Conservation (phyloP, 164 flowering plant species). For the Buxus sempervirens region DNA sequence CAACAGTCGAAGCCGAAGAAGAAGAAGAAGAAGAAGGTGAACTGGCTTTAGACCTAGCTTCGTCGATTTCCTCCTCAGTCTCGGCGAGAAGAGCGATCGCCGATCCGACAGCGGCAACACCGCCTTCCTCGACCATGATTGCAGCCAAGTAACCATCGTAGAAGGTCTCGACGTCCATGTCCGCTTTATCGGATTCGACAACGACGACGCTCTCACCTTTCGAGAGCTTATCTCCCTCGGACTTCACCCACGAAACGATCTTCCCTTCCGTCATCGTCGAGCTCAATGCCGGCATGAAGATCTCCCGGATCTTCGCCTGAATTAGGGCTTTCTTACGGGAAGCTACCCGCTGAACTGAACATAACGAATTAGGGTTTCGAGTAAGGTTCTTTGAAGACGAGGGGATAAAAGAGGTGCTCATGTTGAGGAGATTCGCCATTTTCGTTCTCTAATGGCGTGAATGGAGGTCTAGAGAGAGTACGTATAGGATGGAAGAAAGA, state of each 20-base stretch:
- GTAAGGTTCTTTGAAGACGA: slow-evolving; percentile 34
- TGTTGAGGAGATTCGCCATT: slow-evolving; percentile 51
- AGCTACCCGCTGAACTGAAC: neutral
- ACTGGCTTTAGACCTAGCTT: slow-evolving; percentile 51
- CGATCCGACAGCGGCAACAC: slow-evolving; percentile 95
- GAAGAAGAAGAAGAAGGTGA: slow-evolving; percentile 18
- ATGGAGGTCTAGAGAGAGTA: neutral
- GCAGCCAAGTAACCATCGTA: slow-evolving; percentile 92
- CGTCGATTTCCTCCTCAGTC: slow-evolving; percentile 76
- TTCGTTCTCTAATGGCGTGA: neutral
- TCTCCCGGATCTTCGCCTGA: slow-evolving; percentile 87
- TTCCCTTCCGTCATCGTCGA: slow-evolving; percentile 99
- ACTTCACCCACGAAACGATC: slow-evolving; percentile 86
- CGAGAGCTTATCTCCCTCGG: slow-evolving; percentile 86
- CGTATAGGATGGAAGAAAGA: neutral
- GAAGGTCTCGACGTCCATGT: slow-evolving; percentile 98
- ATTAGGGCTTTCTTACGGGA: slow-evolving; percentile 17
- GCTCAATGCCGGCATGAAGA: slow-evolving; percentile 98
- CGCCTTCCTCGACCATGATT: slow-evolving; percentile 90
- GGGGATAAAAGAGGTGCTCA: slow-evolving; percentile 51
- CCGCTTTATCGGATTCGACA: slow-evolving; percentile 97
- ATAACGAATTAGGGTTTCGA: slow-evolving; percentile 12
- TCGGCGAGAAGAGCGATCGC: slow-evolving; percentile 89
- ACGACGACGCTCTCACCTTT: slow-evolving; percentile 97
- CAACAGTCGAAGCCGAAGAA: slow-evolving; percentile 9